These are phyloP conservation scores for Entonaema liquescens DNA, from an alignment of 495 filamentous ascomycete genomes.

Conservation along the genomic window DNA sequence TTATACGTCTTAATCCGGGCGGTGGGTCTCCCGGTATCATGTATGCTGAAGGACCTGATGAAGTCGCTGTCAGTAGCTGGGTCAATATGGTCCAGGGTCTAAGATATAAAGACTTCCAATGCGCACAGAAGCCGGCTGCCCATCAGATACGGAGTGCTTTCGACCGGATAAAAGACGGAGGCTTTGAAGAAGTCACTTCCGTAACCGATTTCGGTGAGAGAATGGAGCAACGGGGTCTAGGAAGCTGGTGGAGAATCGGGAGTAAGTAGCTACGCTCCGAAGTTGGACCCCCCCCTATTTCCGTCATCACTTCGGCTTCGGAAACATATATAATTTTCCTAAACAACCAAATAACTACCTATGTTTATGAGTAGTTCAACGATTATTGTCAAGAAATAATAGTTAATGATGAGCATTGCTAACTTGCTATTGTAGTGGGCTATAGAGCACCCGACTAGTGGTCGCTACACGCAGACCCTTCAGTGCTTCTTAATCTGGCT, in stretches of 20 bases:
- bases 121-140: conserved; percentile 33
- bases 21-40: conserved; percentile 78
- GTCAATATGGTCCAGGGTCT: conserved; percentile 38
- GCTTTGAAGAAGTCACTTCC: conserved; percentile 42
- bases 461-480: background rate
- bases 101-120: conserved; percentile 47
- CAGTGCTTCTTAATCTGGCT: background rate
- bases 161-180: background rate
- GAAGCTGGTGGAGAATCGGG: conserved; percentile 42
- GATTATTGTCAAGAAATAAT: too few relatives aligned
- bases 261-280: conserved; percentile 39
- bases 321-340: background rate
- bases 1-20: conserved; percentile 69
- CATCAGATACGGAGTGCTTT: conserved; percentile 3
- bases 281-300: background rate
- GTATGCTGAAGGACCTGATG: conserved; percentile 72
- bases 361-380: background rate
- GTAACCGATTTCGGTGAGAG: conserved; percentile 41
- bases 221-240: conserved; percentile 44
- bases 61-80: conserved; percentile 47
- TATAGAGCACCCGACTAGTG: conserved; percentile 12
- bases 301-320: background rate
- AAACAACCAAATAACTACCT: background rate
- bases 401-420: conserved; percentile 2
- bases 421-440: conserved; percentile 24